Evolutionary conservation across 768 basidiomycete genomes (phyloP).

Genomic region (Leccinum uliginosum): DNA sequence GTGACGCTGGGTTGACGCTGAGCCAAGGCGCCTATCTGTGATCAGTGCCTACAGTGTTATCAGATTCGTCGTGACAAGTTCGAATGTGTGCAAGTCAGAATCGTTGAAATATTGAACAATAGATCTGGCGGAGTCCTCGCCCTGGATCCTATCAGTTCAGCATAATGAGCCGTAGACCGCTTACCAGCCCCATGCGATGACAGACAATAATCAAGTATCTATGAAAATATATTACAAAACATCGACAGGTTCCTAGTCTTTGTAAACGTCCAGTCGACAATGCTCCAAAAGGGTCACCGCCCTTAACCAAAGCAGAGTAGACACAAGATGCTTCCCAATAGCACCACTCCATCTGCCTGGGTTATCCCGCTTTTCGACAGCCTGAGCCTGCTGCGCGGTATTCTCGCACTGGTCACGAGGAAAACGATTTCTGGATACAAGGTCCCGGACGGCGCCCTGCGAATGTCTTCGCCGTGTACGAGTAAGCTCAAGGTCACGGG

Average conservation of each 20-base stretch:
- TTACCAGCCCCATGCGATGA: neutral
- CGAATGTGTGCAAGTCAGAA: too few species aligned
- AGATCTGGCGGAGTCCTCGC: neutral
- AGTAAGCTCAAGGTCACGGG: slow-evolving; percentile 8
- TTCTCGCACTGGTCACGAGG: slow-evolving; percentile 3
- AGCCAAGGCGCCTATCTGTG: too few species aligned
- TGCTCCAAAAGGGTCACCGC: neutral
- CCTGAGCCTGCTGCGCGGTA: neutral
- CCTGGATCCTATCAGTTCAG: neutral
- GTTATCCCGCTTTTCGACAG: neutral
- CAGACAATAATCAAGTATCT: neutral
- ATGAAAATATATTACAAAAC: neutral
- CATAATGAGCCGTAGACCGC: neutral
- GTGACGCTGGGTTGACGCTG: neutral
- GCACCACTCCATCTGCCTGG: slow-evolving; percentile 10
- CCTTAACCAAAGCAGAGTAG: slow-evolving; percentile 3
- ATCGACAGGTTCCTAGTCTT: neutral
- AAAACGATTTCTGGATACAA: slow-evolving; percentile 22
- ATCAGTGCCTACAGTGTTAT: neutral
- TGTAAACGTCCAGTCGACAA: neutral
- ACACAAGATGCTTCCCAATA: slow-evolving; percentile 14
- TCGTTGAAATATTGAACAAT: too few species aligned
- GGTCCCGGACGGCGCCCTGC: slow-evolving; percentile 16
- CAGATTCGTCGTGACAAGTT: neutral
- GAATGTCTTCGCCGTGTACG: slow-evolving; percentile 23